phyloP scores from a whole-genome alignment of 2,329 filamentous ascomycete genomes.

The Stachybotrys chartarum region DNA sequence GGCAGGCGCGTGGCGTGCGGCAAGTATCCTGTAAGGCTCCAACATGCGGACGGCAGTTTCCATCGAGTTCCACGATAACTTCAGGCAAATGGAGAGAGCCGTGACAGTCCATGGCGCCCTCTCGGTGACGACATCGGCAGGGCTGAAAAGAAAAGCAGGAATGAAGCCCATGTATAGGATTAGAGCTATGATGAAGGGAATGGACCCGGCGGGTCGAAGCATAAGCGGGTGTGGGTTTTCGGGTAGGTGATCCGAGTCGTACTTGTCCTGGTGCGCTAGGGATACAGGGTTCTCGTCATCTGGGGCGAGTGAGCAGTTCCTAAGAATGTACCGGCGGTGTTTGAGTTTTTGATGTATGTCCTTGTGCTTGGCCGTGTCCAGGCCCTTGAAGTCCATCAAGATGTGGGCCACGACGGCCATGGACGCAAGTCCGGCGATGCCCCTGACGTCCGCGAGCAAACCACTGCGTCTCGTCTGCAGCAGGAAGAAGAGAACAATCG shows the following conservation, averaged over 20 bases:
- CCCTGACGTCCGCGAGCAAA: conserved; percentile 60
- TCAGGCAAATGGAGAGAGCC: conserved; percentile 56
- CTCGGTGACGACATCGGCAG: conserved; percentile 47
- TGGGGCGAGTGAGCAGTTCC: conserved; percentile 64
- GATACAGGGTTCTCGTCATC: conserved; percentile 43
- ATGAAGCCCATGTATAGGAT: conserved; percentile 50
- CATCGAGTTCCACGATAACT: conserved; percentile 60
- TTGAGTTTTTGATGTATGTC: conserved; percentile 64
- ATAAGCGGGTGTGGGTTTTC: conserved; percentile 63
- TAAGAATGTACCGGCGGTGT: conserved; percentile 58
- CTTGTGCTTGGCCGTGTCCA: conserved; percentile 59
- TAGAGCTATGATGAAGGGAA: conserved; percentile 54
- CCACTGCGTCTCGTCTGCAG: conserved; percentile 58
- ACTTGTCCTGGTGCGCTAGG: conserved; percentile 35
- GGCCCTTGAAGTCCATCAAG: conserved; percentile 64
- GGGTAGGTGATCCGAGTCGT: conserved; percentile 40
- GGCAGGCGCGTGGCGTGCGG: conserved; percentile 55
- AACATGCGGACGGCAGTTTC: conserved; percentile 66
- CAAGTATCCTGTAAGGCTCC: conserved; percentile 68
- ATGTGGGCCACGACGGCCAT: conserved; percentile 71
- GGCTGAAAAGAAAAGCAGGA: conserved; percentile 55
- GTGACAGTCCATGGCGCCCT: conserved; percentile 61
- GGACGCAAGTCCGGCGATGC: conserved; percentile 65
- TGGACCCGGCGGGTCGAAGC: conserved; percentile 51
- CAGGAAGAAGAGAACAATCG: conserved; percentile 50